These are phyloP conservation scores for Artemisia argyi DNA, from an alignment of 129 eudicot species.

Conservation along the genomic window DNA sequence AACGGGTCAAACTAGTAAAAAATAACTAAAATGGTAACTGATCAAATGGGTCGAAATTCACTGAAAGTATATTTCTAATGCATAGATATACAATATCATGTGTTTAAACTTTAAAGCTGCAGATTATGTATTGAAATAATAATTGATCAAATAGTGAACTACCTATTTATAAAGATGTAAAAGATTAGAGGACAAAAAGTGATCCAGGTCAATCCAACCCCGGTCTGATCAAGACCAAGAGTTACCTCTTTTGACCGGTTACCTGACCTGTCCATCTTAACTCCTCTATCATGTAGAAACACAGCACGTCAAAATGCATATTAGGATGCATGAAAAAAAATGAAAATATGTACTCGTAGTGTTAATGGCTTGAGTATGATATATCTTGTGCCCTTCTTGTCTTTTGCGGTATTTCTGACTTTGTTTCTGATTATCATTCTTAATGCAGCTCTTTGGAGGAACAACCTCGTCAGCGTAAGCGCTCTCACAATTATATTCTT, in stretches of 20 bases:
- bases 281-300: background rate
- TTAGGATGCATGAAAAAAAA: background rate
- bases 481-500: slow-evolving; percentile 1
- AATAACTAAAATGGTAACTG: background rate
- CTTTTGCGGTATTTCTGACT: slow-evolving; percentile 8
- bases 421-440: slow-evolving; percentile 9
- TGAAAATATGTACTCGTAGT: background rate
- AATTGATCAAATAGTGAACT: too few relatives aligned
- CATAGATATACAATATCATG: background rate
- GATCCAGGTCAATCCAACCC: slow-evolving; percentile 5
- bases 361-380: slow-evolving; percentile 2
- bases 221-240: too few relatives aligned
- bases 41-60: background rate
- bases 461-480: slow-evolving; percentile 66
- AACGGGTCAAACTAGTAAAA: background rate
- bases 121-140: too few relatives aligned
- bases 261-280: background rate
- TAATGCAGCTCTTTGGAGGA: slow-evolving; percentile 76
- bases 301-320: background rate
- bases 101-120: too few relatives aligned
- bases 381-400: background rate
- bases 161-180: background rate
- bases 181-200: background rate
- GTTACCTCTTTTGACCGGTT: background rate
- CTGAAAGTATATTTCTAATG: background rate